Evolutionary conservation across 1,284 basidiomycete genomes (phyloP), one percentile per base, ranked within the genome.

Genomic region (Thecaphora thlaspeos): DNA sequence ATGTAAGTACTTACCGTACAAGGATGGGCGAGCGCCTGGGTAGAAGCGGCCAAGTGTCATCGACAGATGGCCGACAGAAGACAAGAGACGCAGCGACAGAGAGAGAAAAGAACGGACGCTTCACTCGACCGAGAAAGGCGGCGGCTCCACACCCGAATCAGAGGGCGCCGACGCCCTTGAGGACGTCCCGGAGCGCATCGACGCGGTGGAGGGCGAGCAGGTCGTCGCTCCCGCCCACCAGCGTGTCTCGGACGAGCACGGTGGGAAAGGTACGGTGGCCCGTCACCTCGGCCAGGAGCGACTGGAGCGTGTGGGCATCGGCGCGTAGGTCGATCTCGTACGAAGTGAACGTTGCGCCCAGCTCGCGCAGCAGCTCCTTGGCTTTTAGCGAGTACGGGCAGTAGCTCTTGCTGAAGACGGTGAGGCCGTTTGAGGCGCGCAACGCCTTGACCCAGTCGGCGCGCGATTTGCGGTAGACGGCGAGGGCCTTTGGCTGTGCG

Each of bases 341-440:
- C 8, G 51, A 43, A 0, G 61, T 60, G 15, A 45, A 55, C 2
- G 36, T 52, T 17, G 65, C 61, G 15, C 51, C 49, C 21, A 64
- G 30, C 40, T 50, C 49, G 21, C 26, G 19, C 37, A 68, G 51
- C 4, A 68, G 42, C 3, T 28, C 38, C 19, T 68, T 68, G 11
- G 61, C 55, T 9, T 43, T 55, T 14, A 61, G 50, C 23, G 57
- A 61, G 39, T 61, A 61, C 14, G 65, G 61, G 39, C 65, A 68
- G 45, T 61, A 64, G 49, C 51, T 55, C 38, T 68, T 68, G 54
- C 57, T 58, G 30, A 68, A 68, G 4, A 68, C 61, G 14, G 57
- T 64, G 3, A 68, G 30, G 2, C 59, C 59, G 14, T 54, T 41
- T 1, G 37, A 30, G 0, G 28, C 22, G 18, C 62, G 57, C 15